These are phyloP conservation scores for Erigeron canadensis DNA, from an alignment of 129 eudicot species.

Conservation along the genomic window DNA sequence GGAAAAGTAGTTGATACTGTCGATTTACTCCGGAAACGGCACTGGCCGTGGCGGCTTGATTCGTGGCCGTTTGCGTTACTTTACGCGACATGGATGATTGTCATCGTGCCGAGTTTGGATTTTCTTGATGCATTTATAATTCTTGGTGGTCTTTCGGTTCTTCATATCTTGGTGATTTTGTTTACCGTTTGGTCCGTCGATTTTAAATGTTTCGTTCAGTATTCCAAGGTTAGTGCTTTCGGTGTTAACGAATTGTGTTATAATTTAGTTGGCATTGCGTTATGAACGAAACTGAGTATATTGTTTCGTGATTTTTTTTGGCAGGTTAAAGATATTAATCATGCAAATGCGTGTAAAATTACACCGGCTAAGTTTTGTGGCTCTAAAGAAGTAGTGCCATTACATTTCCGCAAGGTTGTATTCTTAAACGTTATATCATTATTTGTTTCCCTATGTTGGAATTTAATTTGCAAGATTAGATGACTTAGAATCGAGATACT, in stretches of 20 bases:
- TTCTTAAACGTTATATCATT: neutral
- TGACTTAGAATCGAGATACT: too few species aligned
- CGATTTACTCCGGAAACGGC: conserved; percentile 70
- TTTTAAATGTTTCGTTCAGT: conserved; percentile 77
- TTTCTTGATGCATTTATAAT: conserved; percentile 61
- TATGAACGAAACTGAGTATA: neutral
- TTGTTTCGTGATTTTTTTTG: conserved; percentile 13
- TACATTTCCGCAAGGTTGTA: conserved; percentile 66
- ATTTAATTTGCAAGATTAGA: too few species aligned
- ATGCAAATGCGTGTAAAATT: conserved; percentile 85
- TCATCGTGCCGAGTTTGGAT: conserved; percentile 66
- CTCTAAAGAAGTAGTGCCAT: conserved; percentile 89
- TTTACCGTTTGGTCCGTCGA: conserved; percentile 98
- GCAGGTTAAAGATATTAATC: conserved; percentile 81
- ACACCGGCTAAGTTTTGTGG: conserved; percentile 95
- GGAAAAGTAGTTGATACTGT: conserved; percentile 93
- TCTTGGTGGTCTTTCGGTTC: conserved; percentile 48
- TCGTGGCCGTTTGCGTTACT: conserved; percentile 71
- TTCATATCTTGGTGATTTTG: conserved; percentile 67
- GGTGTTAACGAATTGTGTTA: neutral
- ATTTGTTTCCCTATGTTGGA: conserved; percentile 3
- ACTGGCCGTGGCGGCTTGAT: conserved; percentile 72
- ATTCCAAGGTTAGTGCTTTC: conserved; percentile 55
- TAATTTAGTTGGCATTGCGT: neutral
- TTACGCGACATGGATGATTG: conserved; percentile 59